Base-by-base conservation (phyloP, 176 grass and related monocot species). In the Ensete glaucum region DNA sequence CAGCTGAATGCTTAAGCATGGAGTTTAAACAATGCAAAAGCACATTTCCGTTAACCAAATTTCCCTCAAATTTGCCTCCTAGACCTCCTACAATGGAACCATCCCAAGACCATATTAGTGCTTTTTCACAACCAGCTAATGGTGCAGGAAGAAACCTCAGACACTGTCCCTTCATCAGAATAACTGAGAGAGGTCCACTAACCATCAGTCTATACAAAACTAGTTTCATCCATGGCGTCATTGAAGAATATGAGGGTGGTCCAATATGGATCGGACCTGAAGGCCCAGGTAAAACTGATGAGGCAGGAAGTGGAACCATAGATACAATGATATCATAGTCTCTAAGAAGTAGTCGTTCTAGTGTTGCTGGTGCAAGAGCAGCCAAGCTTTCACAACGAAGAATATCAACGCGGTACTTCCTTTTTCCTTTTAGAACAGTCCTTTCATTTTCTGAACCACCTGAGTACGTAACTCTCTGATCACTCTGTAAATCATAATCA, bases 181-280 rank as follows among this genome's bases (percentile, higher is more conserved):
- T 81, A 82, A 88, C 76, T 84, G 95, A 94, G 20, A 98, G 43
- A 22, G 95, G 95, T 87, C 95, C 95, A 79, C 82, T 94, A 74
- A 77, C 60, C 67, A 88, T 82, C 6, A 84, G 73, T 52, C 81
- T 91, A 82, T 98, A 98, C 82, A 98, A 81, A 54, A 91, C 88
- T 71, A 98, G 81, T 68, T 98, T 98, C 95, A 98, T 89, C 95
- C 95, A 98, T 82, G 95, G 88, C 77, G 95, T 93, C 90, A 91
- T 89, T 29, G 86, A 89, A 77, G 90, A 87, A 85, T 98, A 98
- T 14, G 88, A 93, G 66, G 90, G 90, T 78, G 95, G 88, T 22
- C 95, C 95, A 76, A 98, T 93, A 87, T 98, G 95, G 53, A 98
- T 66, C 54, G 88, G 86, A 67, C 90, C 95, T 73, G 86, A 85